phyloP scores from a whole-genome alignment of 345 rosid genomes.

The Rhodamnia argentea region DNA sequence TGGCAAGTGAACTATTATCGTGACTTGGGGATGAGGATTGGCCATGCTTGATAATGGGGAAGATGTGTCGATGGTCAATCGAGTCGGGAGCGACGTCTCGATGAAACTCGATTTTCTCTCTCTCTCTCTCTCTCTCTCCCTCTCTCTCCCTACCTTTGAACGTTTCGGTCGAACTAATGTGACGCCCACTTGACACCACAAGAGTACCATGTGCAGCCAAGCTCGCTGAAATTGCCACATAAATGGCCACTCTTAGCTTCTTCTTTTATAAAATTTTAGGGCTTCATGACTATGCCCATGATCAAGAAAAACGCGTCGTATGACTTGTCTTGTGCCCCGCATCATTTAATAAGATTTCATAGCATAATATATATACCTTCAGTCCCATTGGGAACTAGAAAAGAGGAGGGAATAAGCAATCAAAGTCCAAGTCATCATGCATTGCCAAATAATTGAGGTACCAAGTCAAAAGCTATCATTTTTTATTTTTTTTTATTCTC shows the following conservation, averaged over 20 bases:
- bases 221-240: neutral
- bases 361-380: neutral
- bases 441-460: neutral
- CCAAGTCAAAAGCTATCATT: neutral
- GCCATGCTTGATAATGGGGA: neutral
- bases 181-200: neutral
- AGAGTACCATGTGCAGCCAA: neutral
- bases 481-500: neutral
- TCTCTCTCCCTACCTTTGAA: neutral
- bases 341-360: neutral
- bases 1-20: neutral
- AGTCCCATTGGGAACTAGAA: neutral
- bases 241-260: neutral
- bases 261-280: neutral
- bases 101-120: neutral
- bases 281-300: neutral
- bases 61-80: neutral
- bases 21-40: neutral
- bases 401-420: neutral
- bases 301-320: neutral
- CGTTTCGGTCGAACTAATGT: neutral
- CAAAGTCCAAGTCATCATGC: neutral
- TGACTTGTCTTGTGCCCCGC: neutral
- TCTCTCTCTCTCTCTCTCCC: neutral
- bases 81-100: neutral